Percentiles rank a stretch among this genome's conserved stretches.
Conservation (phyloP, 2,329 filamentous ascomycete genomes). For the Corinectria fuckeliana region DNA sequence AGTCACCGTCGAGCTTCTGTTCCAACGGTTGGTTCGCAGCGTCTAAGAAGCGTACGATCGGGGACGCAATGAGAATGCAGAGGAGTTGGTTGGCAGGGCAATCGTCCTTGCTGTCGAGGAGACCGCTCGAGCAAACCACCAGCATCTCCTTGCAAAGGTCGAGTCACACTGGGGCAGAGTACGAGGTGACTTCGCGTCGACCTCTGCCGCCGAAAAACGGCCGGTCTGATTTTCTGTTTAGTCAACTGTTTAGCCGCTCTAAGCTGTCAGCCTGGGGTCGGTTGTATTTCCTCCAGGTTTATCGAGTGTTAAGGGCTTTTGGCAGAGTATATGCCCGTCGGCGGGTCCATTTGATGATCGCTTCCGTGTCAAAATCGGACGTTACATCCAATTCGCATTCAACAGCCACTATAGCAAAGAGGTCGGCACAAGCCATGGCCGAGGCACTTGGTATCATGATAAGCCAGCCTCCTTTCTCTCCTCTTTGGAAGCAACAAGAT, state of each 20-base stretch:
- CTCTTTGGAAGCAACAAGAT: neutral
- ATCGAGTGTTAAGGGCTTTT: neutral
- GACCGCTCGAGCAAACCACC: no score
- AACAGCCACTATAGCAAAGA: conserved; percentile 8
- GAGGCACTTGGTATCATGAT: conserved; percentile 2
- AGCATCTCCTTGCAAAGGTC: no score
- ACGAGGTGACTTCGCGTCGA: neutral
- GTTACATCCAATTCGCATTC: conserved; percentile 10
- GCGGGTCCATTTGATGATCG: conserved; percentile 3
- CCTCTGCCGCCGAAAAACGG: neutral
- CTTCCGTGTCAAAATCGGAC: neutral
- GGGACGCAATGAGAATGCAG: no score
- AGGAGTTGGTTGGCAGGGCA: no score
- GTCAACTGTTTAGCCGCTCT: neutral
- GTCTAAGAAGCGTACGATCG: no score
- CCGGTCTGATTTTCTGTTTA: neutral
- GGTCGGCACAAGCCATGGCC: conserved; percentile 2
- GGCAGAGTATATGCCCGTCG: neutral
- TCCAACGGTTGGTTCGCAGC: no score
- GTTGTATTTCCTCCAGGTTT: neutral
- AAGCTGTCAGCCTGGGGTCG: neutral
- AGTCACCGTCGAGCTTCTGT: no score
- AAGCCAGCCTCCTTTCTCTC: conserved; percentile 8
- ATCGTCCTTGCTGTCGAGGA: no score
- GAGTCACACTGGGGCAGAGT: no score